Evolutionary conservation across 1,284 basidiomycete species (phyloP), one percentile per base, ranked within the genome.

Genomic region (Cutaneotrichosporon cutaneum): DNA sequence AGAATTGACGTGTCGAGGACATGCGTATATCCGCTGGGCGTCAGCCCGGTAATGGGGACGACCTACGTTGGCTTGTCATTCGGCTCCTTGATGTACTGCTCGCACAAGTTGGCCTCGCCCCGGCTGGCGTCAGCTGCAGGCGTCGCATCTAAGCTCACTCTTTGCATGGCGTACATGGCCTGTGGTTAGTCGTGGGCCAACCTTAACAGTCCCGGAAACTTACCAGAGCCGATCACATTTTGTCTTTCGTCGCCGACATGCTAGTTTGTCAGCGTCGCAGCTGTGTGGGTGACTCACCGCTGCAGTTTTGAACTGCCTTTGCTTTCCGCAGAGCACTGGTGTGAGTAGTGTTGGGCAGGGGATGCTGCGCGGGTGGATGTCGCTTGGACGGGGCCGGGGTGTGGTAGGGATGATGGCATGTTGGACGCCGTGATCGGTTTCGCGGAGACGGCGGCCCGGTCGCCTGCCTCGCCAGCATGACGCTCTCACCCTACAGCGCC

Each of bases 21-120:
- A 42, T 70, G 68, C 0, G 68, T 70, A 53, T 70, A 70, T 18
- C 69, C 69, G 1, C 68, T 70, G 62, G 26, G 9, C 21, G 64
- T 62, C 44, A 60, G 64, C 35, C n/a, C 32, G 14, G 53, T 11
- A n/a, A 32, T 51, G 27, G 48, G 9, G 47, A n/a, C 16, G 16
- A 58, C 64, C 47, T 32, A 66, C 64, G 64, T 66, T 10, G 64
- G 64, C 26, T 59, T 60, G 47, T 66, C 64, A 24, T 44, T 63
- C 3, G 64, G 64, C 54, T 66, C 64, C 36, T 63, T 63, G 50
- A 66, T 55, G 35, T 63, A 66, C 21, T 63, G 64, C 39, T 66
- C 64, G 51, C 64, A 66, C 14, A 63, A 54, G 36, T 63, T 63
- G 27, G 64, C 64, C 42, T 66, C 64, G n/a, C 64, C 64, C 16